phyloP scores from a whole-genome alignment of 768 basidiomycete species.

The Sporobolomyces roseus region DNA sequence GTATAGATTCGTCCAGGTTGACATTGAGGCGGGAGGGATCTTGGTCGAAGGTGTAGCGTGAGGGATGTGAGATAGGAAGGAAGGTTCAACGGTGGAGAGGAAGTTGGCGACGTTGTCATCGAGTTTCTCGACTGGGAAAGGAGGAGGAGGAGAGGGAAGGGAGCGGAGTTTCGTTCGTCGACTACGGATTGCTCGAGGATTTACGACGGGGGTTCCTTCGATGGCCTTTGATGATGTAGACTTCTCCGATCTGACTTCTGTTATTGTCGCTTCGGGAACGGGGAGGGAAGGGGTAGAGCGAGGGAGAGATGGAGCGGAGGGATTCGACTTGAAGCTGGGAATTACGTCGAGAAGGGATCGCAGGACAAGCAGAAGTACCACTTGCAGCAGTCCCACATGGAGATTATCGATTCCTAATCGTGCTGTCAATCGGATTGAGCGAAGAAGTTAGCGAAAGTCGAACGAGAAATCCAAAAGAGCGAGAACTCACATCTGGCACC shows the following conservation, averaged over 20 bases:
- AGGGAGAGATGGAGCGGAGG: background rate
- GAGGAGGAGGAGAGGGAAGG: background rate
- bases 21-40: constrained; percentile 26
- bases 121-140: constrained; percentile 29
- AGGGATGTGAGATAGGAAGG: constrained; percentile 23
- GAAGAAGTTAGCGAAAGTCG: background rate
- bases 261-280: background rate
- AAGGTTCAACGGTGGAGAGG: constrained; percentile 32
- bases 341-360: constrained; percentile 4
- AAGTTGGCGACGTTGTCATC: constrained; percentile 41
- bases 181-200: background rate
- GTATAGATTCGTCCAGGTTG: constrained; percentile 31
- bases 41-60: background rate
- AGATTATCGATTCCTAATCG: constrained; percentile 33
- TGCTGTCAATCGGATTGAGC: background rate
- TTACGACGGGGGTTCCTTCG: background rate
- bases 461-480: too few species aligned
- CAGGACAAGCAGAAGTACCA: constrained; percentile 35
- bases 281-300: too few species aligned
- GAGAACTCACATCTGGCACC: background rate
- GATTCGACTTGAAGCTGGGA: background rate
- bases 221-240: too few species aligned
- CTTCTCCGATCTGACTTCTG: background rate
- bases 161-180: background rate
- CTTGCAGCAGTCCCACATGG: constrained; percentile 39